phyloP scores from a whole-genome alignment of 306 rosid species.

The Lupinus albus region DNA sequence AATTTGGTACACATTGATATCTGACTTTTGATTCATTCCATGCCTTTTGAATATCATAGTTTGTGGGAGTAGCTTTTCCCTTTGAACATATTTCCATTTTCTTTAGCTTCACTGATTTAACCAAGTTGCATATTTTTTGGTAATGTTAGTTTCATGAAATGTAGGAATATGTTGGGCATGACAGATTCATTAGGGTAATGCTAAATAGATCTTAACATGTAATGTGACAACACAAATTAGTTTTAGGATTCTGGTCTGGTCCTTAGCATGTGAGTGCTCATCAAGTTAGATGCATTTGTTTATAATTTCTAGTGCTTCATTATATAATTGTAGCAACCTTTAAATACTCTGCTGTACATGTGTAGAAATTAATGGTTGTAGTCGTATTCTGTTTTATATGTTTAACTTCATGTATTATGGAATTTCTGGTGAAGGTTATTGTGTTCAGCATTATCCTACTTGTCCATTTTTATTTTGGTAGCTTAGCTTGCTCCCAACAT shows the following conservation, averaged over 20 bases:
- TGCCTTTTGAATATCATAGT: too few relatives aligned
- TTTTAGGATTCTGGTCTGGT: background rate
- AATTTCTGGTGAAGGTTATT: background rate
- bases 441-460: background rate
- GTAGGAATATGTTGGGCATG: too few relatives aligned
- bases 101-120: too few relatives aligned
- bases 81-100: too few relatives aligned
- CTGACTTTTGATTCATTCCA: too few relatives aligned
- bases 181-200: too few relatives aligned
- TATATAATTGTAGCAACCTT: background rate
- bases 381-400: background rate
- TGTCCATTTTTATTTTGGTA: background rate
- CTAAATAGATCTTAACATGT: background rate
- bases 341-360: background rate
- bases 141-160: too few relatives aligned
- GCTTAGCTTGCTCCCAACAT: background rate
- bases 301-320: background rate
- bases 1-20: too few relatives aligned
- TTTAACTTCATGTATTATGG: conserved; percentile 1
- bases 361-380: background rate
- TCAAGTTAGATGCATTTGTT: background rate
- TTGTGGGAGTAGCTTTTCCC: too few relatives aligned
- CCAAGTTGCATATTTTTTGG: too few relatives aligned
- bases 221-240: background rate
- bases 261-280: background rate